Conservation (phyloP, 805 yeast genomes). For the Wickerhamiella siamensis region DNA sequence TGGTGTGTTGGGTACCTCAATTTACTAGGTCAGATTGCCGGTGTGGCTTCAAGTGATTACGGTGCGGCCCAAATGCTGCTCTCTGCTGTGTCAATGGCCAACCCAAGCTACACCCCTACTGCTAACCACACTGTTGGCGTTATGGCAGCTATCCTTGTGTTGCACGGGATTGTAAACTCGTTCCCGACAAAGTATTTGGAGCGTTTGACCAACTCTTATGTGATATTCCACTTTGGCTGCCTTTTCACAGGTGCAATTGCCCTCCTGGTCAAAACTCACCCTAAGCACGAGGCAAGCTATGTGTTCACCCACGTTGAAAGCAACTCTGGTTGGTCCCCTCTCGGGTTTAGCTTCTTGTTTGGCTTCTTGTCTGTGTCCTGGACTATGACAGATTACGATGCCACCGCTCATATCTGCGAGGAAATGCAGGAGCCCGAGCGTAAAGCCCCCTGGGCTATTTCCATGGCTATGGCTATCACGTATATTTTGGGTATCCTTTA, state of each 20-base stretch:
- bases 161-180: slow-evolving; percentile 39
- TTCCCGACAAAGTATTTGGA: slow-evolving; percentile 38
- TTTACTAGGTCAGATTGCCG: slow-evolving; percentile 26
- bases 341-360: slow-evolving; percentile 46
- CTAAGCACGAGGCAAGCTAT: slow-evolving; percentile 31
- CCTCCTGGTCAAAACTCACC: slow-evolving; percentile 39
- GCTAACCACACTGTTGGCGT: slow-evolving; percentile 20
- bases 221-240: slow-evolving; percentile 35
- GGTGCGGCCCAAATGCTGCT: slow-evolving; percentile 25
- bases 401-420: slow-evolving; percentile 63
- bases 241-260: slow-evolving; percentile 39
- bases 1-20: slow-evolving; percentile 43
- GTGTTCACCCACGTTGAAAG: slow-evolving; percentile 37
- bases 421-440: slow-evolving; percentile 43
- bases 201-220: slow-evolving; percentile 36
- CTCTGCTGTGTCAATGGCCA: slow-evolving; percentile 25
- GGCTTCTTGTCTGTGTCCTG: slow-evolving; percentile 30
- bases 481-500: slow-evolving; percentile 22
- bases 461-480: slow-evolving; percentile 30
- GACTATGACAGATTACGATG: slow-evolving; percentile 63
- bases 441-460: slow-evolving; percentile 45
- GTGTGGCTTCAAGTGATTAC: slow-evolving; percentile 25
- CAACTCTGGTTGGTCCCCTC: slow-evolving; percentile 35
- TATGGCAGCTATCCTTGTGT: slow-evolving; percentile 31
- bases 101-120: slow-evolving; percentile 24